phyloP scores from a whole-genome alignment of 2,329 filamentous ascomycete species.

The Monascus ruber region DNA sequence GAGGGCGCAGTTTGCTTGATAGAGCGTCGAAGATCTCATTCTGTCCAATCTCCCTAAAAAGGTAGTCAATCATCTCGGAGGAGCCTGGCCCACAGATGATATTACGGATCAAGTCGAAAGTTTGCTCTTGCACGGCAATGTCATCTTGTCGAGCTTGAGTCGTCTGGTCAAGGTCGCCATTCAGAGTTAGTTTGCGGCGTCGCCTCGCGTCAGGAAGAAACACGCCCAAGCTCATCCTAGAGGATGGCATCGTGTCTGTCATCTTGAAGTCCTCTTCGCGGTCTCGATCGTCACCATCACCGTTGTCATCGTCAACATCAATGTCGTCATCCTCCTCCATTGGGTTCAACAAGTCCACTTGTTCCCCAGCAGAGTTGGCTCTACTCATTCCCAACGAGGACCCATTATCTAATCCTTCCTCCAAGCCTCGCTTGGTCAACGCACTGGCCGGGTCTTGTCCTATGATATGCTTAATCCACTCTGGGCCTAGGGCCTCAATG shows the following conservation, averaged over 20 bases:
- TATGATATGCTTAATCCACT: constrained; percentile 72
- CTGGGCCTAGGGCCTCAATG: constrained; percentile 63
- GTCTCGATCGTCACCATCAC: constrained; percentile 11
- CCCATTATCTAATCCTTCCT: constrained; percentile 20
- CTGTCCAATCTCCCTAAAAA: constrained; percentile 65
- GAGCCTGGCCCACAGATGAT: constrained; percentile 58
- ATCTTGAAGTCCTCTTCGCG: constrained; percentile 23
- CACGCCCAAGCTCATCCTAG: constrained; percentile 28
- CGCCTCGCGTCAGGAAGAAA: constrained; percentile 30
- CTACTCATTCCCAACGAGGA: constrained; percentile 41
- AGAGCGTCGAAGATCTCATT: constrained; percentile 72
- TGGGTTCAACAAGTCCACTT: constrained; percentile 49
- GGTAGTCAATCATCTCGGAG: constrained; percentile 67
- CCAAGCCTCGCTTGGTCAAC: constrained; percentile 16
- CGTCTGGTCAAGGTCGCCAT: constrained; percentile 56
- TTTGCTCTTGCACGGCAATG: constrained; percentile 79
- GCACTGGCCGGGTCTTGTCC: constrained; percentile 40
- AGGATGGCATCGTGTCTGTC: constrained; percentile 27
- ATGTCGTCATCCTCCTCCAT: constrained; percentile 11
- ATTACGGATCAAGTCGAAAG: constrained; percentile 80
- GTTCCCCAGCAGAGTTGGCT: constrained; percentile 49
- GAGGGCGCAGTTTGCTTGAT: constrained; percentile 59
- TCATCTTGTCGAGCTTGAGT: constrained; percentile 65
- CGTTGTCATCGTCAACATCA: too few species aligned
- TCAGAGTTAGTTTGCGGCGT: constrained; percentile 35